Evolutionary conservation across 2,329 filamentous ascomycete species (phyloP).

Genomic region (Fusarium dimerum): DNA sequence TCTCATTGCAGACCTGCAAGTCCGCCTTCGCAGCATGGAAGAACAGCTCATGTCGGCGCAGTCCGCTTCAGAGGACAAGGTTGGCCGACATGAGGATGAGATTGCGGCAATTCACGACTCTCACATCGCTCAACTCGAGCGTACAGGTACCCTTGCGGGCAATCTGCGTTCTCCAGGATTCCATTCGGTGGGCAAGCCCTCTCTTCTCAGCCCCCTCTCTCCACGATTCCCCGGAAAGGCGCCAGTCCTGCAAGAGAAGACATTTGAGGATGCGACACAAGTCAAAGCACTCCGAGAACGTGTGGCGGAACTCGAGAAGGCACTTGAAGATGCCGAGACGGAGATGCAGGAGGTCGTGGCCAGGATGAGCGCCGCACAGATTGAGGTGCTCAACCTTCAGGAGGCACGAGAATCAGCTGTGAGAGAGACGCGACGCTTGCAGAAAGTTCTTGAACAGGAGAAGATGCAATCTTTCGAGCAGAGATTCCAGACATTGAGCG

Average conservation of each 20-base stretch:
- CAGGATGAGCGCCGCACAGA: constrained; percentile 78
- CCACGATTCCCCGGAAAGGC: constrained; percentile 38
- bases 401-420: constrained; percentile 73
- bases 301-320: constrained; percentile 82
- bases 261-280: constrained; percentile 71
- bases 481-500: constrained; percentile 37
- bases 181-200: constrained; percentile 33
- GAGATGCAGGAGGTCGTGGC: constrained; percentile 83
- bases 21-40: constrained; percentile 77
- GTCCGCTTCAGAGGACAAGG: constrained; percentile 80
- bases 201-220: constrained; percentile 37
- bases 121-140: constrained; percentile 74
- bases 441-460: constrained; percentile 66
- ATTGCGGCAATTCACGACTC: constrained; percentile 73
- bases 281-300: constrained; percentile 75
- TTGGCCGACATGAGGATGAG: constrained; percentile 85
- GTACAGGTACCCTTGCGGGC: constrained; percentile 56
- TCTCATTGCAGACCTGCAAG: constrained; percentile 82
- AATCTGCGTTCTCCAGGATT: constrained; percentile 36
- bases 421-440: constrained; percentile 68
- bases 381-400: constrained; percentile 80
- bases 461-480: constrained; percentile 53
- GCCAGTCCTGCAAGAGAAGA: constrained; percentile 61
- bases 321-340: constrained; percentile 57
- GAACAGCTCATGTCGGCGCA: constrained; percentile 83